Evolutionary conservation across 352 stramenopile genomes (phyloP).

Genomic region (Phytopythium delawarense): DNA sequence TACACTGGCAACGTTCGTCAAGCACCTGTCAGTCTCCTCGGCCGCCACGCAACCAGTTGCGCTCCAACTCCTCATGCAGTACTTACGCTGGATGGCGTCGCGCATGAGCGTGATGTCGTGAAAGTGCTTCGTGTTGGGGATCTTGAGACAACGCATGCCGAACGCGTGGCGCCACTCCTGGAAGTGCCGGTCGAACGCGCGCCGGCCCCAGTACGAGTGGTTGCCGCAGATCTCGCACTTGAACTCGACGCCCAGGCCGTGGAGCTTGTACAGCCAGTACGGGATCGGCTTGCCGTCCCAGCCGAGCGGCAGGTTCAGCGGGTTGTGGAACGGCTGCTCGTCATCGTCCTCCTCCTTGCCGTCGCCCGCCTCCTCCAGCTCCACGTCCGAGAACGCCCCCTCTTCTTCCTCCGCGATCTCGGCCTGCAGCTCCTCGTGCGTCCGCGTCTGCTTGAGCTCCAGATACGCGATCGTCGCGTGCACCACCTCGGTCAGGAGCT

Average conservation of each 20-base stretch:
- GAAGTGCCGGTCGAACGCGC: constrained; percentile 98
- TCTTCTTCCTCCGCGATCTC: constrained; percentile 87
- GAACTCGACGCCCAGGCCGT: constrained; percentile 98
- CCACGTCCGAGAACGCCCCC: constrained; percentile 75
- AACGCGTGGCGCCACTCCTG: constrained; percentile 97
- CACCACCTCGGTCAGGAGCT: constrained; percentile 79
- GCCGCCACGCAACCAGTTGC: constrained; percentile 2
- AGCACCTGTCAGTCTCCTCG: constrained; percentile 1
- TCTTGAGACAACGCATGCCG: constrained; percentile 98
- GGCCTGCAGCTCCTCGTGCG: constrained; percentile 81
- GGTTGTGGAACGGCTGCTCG: constrained; percentile 98
- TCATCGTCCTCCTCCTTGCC: constrained; percentile 88
- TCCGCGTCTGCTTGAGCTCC: constrained; percentile 86
- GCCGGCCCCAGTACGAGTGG: constrained; percentile 96
- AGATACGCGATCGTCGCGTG: constrained; percentile 83
- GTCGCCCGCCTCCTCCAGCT: constrained; percentile 67
- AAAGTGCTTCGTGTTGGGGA: constrained; percentile 99
- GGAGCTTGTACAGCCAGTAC: constrained; percentile 99
- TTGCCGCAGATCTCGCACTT: constrained; percentile 99
- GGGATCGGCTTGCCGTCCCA: constrained; percentile 99
- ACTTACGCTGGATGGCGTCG: constrained; percentile 88
- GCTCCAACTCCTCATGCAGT: background rate
- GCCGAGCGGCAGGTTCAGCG: constrained; percentile 96
- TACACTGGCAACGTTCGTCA: constrained; percentile 81
- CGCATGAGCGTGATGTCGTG: constrained; percentile 99